Evolutionary conservation across 2,329 filamentous ascomycete genomes (phyloP).

Genomic region (Aspergillus amoenus): DNA sequence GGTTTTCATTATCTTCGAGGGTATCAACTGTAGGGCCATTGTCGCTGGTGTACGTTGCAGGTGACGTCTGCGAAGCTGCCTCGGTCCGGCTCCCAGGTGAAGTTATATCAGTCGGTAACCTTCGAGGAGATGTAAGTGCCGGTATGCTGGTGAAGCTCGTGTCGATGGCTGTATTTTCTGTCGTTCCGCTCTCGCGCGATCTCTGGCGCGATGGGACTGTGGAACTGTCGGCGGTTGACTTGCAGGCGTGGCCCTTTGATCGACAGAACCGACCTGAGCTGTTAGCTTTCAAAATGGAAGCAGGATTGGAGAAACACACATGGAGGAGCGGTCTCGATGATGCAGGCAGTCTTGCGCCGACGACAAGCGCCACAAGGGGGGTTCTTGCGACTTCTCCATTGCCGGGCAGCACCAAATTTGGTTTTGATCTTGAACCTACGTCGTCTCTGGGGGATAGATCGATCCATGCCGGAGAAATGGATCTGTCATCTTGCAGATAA

Average conservation of each 20-base stretch:
- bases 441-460: neutral
- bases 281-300: neutral
- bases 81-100: neutral
- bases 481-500: neutral
- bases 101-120: neutral
- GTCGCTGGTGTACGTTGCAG: neutral
- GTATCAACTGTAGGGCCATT: constrained; percentile 19
- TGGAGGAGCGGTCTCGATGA: constrained; percentile 46
- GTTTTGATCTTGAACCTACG: constrained; percentile 5
- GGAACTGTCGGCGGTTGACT: neutral
- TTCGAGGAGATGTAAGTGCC: neutral
- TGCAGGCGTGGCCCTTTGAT: constrained; percentile 2
- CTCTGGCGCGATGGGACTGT: neutral
- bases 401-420: constrained; percentile 1
- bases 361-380: constrained; percentile 50
- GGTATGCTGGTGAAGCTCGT: neutral
- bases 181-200: neutral
- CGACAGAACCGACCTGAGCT: constrained; percentile 7
- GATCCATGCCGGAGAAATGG: neutral
- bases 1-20: constrained; percentile 44
- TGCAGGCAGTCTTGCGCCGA: constrained; percentile 49
- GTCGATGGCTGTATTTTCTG: neutral
- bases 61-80: neutral
- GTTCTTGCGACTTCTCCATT: constrained; percentile 45
- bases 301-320: constrained; percentile 29